Evolutionary conservation across 768 basidiomycete genomes (phyloP).

Genomic region (Phanerodontia chrysosporium): DNA sequence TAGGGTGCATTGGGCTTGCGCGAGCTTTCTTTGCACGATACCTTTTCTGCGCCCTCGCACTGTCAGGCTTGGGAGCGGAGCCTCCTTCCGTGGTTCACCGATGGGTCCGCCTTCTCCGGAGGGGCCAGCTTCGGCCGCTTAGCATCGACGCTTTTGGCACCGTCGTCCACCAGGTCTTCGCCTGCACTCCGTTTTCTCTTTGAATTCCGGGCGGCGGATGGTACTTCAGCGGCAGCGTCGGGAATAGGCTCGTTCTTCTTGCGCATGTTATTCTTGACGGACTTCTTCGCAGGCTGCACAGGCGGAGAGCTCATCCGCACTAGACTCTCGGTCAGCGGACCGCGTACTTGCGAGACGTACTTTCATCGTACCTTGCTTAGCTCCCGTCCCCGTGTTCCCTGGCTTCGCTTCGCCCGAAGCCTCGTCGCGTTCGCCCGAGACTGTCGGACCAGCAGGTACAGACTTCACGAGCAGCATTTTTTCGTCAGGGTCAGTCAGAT

Average conservation of each 20-base stretch:
- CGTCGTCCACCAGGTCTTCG: neutral
- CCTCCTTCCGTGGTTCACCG: neutral
- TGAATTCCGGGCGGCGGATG: too few relatives aligned
- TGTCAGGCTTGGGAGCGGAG: neutral
- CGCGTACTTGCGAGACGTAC: too few relatives aligned
- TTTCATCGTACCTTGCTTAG: neutral
- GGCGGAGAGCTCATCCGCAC: neutral
- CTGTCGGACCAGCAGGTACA: neutral
- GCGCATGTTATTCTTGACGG: conserved; percentile 18
- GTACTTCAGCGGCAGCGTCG: neutral
- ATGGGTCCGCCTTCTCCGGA: too few relatives aligned
- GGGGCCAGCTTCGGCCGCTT: too few relatives aligned
- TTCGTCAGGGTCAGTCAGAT: neutral
- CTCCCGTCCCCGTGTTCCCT: too few relatives aligned
- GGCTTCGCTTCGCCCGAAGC: too few relatives aligned
- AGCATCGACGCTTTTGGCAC: too few relatives aligned
- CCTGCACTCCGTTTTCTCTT: too few relatives aligned
- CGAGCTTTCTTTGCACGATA: neutral
- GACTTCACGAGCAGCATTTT: neutral
- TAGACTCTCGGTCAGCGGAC: neutral
- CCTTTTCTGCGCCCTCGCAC: neutral
- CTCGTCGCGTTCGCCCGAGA: neutral
- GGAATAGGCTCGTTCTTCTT: conserved; percentile 9
- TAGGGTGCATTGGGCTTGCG: neutral
- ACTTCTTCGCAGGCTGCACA: conserved; percentile 1